phyloP scores from a whole-genome alignment of 768 basidiomycete genomes.

The Xerocomus brunneocitrinus region DNA sequence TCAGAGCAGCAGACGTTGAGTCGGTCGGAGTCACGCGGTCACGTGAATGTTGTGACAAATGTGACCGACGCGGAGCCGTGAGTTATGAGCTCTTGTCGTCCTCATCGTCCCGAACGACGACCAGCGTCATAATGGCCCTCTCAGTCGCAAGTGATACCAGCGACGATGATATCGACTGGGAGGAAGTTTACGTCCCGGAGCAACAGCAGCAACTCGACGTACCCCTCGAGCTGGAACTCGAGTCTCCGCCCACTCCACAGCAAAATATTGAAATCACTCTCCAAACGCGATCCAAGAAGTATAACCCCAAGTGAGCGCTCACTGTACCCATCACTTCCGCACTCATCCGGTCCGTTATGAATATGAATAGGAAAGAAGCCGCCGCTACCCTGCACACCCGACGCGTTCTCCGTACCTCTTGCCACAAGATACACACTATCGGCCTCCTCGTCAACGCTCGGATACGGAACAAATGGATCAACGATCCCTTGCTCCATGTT shows the following conservation, averaged over 20 bases:
- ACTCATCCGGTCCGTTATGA: constrained; percentile 1
- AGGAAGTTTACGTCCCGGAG: constrained; percentile 65
- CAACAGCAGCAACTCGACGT: constrained; percentile 13
- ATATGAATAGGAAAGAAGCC: constrained; percentile 40
- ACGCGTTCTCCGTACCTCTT: constrained; percentile 67
- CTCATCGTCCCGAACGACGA: constrained; percentile 5
- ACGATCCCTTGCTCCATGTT: constrained; percentile 80
- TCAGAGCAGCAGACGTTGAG: no score
- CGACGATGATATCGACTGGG: constrained; percentile 78
- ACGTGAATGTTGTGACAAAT: no score
- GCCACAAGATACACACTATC: constrained; percentile 88
- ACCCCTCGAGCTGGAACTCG: constrained; percentile 22
- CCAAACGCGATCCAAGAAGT: constrained; percentile 39
- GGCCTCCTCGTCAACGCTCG: constrained; percentile 71
- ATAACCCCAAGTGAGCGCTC: constrained; percentile 43
- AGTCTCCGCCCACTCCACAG: constrained; percentile 31
- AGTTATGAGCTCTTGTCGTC: constrained; percentile 6
- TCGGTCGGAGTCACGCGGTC: no score
- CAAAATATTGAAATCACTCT: constrained; percentile 70
- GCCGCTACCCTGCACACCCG: constrained; percentile 53
- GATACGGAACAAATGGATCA: constrained; percentile 78
- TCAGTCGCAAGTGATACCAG: constrained; percentile 28
- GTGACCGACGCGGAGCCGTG: constrained; percentile 20
- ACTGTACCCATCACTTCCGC: not conserved
- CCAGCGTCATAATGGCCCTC: constrained; percentile 12